Base-by-base conservation (phyloP, 371 early-diverging fungal genomes). In the Sanchytrium tribonematis region DNA sequence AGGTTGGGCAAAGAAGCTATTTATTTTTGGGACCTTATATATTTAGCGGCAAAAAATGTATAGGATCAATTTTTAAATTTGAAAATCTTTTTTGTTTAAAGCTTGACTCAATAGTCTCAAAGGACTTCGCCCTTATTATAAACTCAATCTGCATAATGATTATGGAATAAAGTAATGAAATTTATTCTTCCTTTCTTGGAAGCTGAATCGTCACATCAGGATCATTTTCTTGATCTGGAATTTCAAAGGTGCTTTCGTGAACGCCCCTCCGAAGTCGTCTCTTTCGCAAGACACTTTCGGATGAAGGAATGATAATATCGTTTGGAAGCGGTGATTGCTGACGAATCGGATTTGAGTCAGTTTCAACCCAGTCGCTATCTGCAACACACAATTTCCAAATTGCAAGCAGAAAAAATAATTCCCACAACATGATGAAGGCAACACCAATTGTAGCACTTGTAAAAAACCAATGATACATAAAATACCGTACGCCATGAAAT, bases 401-500 rank as follows among this genome's bases (percentile, higher is more conserved):
- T 28, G 87, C 73, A 28, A 82, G 76, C 0, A 85, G 83, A 70
- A 84, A 79, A 30, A 85, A 71, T 27, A 84, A 71, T 71, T 88
- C 89, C 83, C 87, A 89, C 31, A 81, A 78, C 68, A 88, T 80
- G 2, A 80, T 73, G 29, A 83, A 68, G 0, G 85, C 88, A 0
- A 90, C 22, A 12, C 48, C 48, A 12, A 48, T 48, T 48, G 48
- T 48, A 48, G 48, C 48, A 22, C 12, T 89, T 2, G 85, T 77
- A 27, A 85, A 32, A 70, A 83, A 78, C 81, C 86, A 88, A 75
- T 93, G 87, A 77, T 89, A 90, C 93, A 81, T 81, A 70, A 78
- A 79, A 73, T 78, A 79, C 74, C 89, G 78, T 17, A 91, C 78
- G n/a, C 92, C 92, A 72, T 84, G 83, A 78, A 91, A 92, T 75